Evolutionary conservation across 1,139 yeast genomes (phyloP).

Genomic region (Debaryomyces robertsiae): DNA sequence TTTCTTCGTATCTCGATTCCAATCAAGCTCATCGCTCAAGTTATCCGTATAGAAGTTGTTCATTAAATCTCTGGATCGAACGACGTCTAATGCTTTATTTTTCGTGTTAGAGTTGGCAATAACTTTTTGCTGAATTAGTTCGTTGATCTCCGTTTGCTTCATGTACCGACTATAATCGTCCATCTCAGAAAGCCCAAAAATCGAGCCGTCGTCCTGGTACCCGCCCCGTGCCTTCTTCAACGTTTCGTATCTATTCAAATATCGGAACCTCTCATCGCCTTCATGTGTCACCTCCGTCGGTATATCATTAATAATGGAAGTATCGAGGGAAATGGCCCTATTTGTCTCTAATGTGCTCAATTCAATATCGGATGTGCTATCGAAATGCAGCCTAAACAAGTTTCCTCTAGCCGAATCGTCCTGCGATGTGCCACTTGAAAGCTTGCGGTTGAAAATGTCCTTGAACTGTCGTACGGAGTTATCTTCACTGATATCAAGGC

Average conservation of each 20-base stretch:
- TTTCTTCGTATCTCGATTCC: constrained; percentile 9
- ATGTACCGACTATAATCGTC: constrained; percentile 42
- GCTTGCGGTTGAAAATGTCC: constrained; percentile 14
- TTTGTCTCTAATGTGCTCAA: constrained; percentile 1
- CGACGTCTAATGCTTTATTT: constrained; percentile 30
- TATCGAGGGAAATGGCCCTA: constrained; percentile 22
- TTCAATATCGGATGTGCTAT: constrained; percentile 17
- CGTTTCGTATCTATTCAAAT: constrained; percentile 29
- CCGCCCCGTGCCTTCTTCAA: constrained; percentile 17
- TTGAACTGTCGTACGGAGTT: constrained; percentile 20
- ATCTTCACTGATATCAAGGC: constrained; percentile 10
- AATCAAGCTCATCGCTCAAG: constrained; percentile 1
- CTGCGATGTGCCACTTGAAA: constrained; percentile 12
- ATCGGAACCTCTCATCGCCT: constrained; percentile 33
- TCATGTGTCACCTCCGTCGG: constrained; percentile 3
- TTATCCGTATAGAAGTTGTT: constrained; percentile 31
- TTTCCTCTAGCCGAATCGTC: constrained; percentile 8
- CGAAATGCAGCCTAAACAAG: constrained; percentile 19
- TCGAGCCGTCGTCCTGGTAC: constrained; percentile 27
- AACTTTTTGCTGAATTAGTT: constrained; percentile 28
- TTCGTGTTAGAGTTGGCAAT: constrained; percentile 14
- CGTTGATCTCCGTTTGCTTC: constrained; percentile 40
- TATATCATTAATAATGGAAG: constrained; percentile 31
- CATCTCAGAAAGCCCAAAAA: constrained; percentile 37
- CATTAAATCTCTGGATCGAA: constrained; percentile 32